Evolutionary conservation across 2,329 filamentous ascomycete genomes (phyloP), one percentile per base, ranked within the genome.

Genomic region (Emmonsia crescens): DNA sequence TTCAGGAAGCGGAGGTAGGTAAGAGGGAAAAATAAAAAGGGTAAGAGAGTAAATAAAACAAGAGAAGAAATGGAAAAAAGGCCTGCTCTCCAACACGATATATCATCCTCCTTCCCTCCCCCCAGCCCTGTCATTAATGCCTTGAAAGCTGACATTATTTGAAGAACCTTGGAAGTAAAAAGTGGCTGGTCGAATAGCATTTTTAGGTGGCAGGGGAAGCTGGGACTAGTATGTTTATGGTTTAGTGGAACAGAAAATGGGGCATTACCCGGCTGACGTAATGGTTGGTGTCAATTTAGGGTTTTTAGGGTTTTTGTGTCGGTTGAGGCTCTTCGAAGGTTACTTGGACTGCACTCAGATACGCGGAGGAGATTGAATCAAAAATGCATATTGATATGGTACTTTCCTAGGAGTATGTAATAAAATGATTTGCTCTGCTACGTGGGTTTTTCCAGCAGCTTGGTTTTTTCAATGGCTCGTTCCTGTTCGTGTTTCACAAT

Each of bases 141-240:
- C 21, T 27, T 40, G 31, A n/a, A 27, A 10, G 46, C 46, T 55
- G 31, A 2, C 27, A 36, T 10, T 56, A 3, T 31, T 24, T 46
- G 24, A 16, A 42, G 10, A 36, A 29, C 24, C 21, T n/a, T 5
- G 27, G 27, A 19, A 58, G n/a, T 58, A 42, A 31, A 9, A n/a
- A 31, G 56, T 48, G 56, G 56, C 56, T 58, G 56, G 56, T 44
- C 56, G 27, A 46, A 58, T 58, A 29, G 12, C 2, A 48, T 44
- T 58, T 58, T 10, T 29, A 27, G 6, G 24, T 58, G 56, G 40
- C 56, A 33, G 27, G 21, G 38, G n/a, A 14, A 12, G 36, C 29
- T 4, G 38, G 12, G 36, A 44, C 52, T 55, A 55, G 52, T 38
- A 9, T n/a, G 1, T 29, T 40, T 14, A 1, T 16, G n/a, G n/a